A percentile compares a stretch with the other conserved stretches of the same genome.
These are phyloP conservation scores for Leishmania tropica DNA, from an alignment of 208 protist genomes.

Conservation along the genomic window DNA sequence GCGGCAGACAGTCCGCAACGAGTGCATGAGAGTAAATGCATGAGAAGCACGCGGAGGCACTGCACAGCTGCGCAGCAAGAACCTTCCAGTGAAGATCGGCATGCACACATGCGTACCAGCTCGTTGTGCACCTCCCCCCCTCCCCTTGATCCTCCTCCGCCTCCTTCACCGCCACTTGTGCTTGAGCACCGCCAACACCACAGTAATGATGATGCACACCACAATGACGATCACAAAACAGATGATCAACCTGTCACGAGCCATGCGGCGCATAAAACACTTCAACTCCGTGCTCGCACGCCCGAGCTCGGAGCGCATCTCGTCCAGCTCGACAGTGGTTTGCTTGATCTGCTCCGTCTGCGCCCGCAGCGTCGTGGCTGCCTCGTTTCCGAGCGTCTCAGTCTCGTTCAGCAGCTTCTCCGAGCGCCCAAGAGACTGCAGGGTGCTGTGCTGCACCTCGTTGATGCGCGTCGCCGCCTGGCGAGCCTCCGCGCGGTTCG, in stretches of 20 bases:
- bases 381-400: slow-evolving; percentile 64
- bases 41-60: neutral
- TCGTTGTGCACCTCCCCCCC: neutral
- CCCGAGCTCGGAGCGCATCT: slow-evolving; percentile 47
- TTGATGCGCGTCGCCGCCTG: slow-evolving; percentile 41
- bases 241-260: slow-evolving; percentile 84
- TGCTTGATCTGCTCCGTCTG: slow-evolving; percentile 83
- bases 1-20: neutral
- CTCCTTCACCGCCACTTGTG: slow-evolving; percentile 33
- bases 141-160: neutral
- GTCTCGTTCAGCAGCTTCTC: slow-evolving; percentile 76
- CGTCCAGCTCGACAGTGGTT: slow-evolving; percentile 61
- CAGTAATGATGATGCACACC: slow-evolving; percentile 78
- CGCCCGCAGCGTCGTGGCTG: slow-evolving; percentile 51
- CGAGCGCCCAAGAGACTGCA: slow-evolving; percentile 60
- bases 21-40: neutral
- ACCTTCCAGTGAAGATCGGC: too few species aligned
- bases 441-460: slow-evolving; percentile 54
- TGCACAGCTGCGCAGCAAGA: neutral
- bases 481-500: slow-evolving; percentile 40
- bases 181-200: slow-evolving; percentile 60
- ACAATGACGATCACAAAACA: slow-evolving; percentile 79
- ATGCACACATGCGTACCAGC: neutral
- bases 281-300: slow-evolving; percentile 49
- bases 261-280: slow-evolving; percentile 82